Evolutionary conservation across 176 grass and related monocot genomes (phyloP), one percentile per base, ranked within the genome.

Genomic region (Musa acuminata): DNA sequence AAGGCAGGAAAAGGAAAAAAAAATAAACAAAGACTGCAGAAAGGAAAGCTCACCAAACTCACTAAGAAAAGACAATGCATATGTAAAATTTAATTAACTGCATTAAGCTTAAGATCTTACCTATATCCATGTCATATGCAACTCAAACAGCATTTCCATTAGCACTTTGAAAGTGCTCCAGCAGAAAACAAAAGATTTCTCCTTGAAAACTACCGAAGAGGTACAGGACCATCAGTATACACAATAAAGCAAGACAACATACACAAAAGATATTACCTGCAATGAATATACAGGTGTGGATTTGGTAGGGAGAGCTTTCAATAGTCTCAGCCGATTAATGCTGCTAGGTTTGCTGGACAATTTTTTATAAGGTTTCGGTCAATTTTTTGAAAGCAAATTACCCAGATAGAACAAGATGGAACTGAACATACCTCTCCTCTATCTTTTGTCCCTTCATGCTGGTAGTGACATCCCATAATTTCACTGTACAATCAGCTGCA

Each of bases 121-220:
- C 1, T n/a, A 60, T 60, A 9, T 1, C 17, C 43, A 16, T 27
- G 5, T 52, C 72, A 29, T 29, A 7, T 55, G 52, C 51, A 22
- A 73, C 72, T 73, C 2, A 17, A 9, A 4, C 24, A 55, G 48
- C 67, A 70, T 70, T 20, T 73, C 13, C 9, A 85, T 0, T 72
- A 87, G 63, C 27, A 72, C 51, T 84, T 72, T 4, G 82, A 87
- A 76, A 93, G 88, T 9, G 84, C 86, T 51, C 94, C 90, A 2
- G 94, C 82, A 9, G 90, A 88, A 86, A 98, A 93, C 21, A 98
- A 72, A 82, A 98, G 95, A 84, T 98, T 98, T 77, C 95, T 91
- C 68, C 88, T 69, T 26, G 95, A 93, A 77, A 98, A 98, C 94
- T 93, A 78, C 81, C 74, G 87, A 35, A 49, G 14, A 63, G 11